These are phyloP conservation scores for Aureobasidium musti DNA, from an alignment of 2,329 filamentous ascomycete species.

Conservation along the genomic window DNA sequence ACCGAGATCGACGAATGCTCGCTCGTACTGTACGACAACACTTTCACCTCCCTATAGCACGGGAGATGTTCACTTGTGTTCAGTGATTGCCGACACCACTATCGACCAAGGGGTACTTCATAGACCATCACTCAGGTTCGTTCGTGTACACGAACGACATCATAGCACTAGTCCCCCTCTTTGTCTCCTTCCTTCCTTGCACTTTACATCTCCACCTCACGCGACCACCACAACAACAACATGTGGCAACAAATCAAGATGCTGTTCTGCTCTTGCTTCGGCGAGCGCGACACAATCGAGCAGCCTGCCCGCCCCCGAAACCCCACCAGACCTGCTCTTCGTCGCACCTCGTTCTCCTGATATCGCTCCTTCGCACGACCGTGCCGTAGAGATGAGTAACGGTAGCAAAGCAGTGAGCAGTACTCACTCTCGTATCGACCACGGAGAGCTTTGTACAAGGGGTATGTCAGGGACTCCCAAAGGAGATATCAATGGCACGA, in stretches of 20 bases:
- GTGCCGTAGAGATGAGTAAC: background rate
- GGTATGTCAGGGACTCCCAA: background rate
- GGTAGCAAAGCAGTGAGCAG: background rate
- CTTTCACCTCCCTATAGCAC: background rate
- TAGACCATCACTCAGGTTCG: constrained; percentile 1
- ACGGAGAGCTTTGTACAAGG: background rate
- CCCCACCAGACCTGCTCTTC: constrained; percentile 2
- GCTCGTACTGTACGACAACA: background rate
- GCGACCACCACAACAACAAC: constrained; percentile 1
- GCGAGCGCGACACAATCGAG: background rate
- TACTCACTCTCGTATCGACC: background rate
- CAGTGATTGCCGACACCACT: background rate
- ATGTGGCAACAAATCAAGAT: constrained; percentile 14
- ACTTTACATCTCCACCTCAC: background rate
- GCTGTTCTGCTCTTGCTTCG: constrained; percentile 1
- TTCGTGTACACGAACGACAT: background rate
- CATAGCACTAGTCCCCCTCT: background rate
- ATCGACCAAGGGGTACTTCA: background rate
- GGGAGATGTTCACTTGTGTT: background rate
- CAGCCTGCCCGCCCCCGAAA: background rate
- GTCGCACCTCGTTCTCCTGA: constrained; percentile 18
- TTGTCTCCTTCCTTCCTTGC: background rate
- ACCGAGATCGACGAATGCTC: background rate
- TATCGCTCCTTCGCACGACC: background rate
- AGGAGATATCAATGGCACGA: background rate